Base-by-base conservation (phyloP, 1,284 basidiomycete genomes). In the Papiliotrema nemorosa region DNA sequence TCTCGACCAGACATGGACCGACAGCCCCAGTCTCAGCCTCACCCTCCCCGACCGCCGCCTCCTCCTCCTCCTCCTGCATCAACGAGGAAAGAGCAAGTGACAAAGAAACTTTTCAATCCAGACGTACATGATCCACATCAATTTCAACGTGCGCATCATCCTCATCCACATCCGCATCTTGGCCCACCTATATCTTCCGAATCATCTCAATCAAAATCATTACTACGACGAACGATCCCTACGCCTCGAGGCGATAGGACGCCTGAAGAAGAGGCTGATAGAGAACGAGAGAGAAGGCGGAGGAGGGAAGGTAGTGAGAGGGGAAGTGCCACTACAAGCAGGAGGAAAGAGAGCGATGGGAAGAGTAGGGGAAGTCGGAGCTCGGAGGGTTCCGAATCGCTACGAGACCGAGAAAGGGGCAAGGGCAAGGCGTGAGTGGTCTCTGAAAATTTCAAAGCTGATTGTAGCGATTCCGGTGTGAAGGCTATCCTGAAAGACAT, bases 21-120 rank as follows among this genome's bases (percentile, higher is more conserved):
- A 7, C 29, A 14, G 29, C 29, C 29, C 9, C 29, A 31, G 14
- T 14, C 29, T 31, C 29, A 31, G 14, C 7, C 29, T 7, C 29
- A 14, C 14, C 29, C 7, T 7, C 29, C 29, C 14, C 10, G 43
- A 48, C 13, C 14, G 20, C 10, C 35, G 12, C 39, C 43, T 5
- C 18, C 26, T 3, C 16, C 52, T 14, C 24, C 47, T 3, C 42
- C 40, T 25, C 16, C 51, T 3, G 49, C 52, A 3, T 48, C 52
- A 14, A 27, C 16, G 27, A 22, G 37, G 10, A 33, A 40, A n/a
- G 37, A 48, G 36, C 46, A 36, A 21, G 42, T 57, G 1, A 33
- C 33, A 18, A 60, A 70, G 26, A 70, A 74, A 48, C 67, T 81
- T 0, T 81, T 80, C 51, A 78, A 80, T 53, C 79, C 79, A 1